A percentile compares a stretch with the other conserved stretches of the same genome.
phyloP scores from a whole-genome alignment of 257 asterid species.

The Capsicum baccatum region DNA sequence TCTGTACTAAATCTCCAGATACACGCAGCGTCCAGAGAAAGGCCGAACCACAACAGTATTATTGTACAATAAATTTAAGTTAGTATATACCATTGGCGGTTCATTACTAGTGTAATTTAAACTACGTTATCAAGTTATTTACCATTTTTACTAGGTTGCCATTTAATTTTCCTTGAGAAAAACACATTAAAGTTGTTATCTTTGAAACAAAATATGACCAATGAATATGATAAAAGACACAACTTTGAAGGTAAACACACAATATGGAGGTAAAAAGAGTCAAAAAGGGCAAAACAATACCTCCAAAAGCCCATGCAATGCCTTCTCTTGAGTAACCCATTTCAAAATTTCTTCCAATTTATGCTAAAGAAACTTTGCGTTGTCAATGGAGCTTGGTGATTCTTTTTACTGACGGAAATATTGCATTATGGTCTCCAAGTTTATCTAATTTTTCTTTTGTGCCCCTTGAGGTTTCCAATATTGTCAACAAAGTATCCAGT shows the following conservation, averaged over 20 bases:
- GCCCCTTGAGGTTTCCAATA: neutral
- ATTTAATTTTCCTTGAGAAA: neutral
- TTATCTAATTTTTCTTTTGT: neutral
- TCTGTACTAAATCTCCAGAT: too few relatives aligned
- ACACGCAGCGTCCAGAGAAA: too few relatives aligned
- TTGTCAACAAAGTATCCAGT: neutral
- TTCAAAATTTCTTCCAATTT: slow-evolving; percentile 32
- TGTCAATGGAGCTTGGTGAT: neutral
- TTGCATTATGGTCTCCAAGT: neutral
- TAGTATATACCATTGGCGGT: too few relatives aligned
- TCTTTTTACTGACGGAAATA: neutral
- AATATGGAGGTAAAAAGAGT: neutral
- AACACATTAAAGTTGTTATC: neutral
- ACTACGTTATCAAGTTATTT: neutral
- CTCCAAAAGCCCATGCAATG: slow-evolving; percentile 82
- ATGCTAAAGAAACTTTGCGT: neutral
- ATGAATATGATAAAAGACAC: neutral
- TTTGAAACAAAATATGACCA: neutral
- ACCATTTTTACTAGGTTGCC: neutral
- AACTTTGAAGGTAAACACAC: neutral
- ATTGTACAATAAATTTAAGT: too few relatives aligned
- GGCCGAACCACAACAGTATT: too few relatives aligned
- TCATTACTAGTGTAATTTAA: too few relatives aligned
- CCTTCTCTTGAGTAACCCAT: slow-evolving; percentile 69
- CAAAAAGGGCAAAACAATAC: slow-evolving; percentile 80